Evolutionary conservation across 1,284 basidiomycete species (phyloP).

Genomic region (Apiotrichum montevideense): DNA sequence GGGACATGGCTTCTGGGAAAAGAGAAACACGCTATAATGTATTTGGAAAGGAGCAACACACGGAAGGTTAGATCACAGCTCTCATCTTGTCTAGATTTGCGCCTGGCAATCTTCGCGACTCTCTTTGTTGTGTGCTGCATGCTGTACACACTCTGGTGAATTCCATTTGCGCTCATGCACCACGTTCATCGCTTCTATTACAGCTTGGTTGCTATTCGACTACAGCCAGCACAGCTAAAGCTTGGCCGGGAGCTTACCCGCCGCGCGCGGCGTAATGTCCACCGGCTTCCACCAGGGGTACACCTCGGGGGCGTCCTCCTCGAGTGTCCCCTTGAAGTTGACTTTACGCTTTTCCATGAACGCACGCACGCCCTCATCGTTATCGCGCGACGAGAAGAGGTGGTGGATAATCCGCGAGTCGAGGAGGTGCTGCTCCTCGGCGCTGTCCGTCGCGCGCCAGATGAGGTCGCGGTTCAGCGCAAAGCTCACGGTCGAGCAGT

Average conservation of each 20-base stretch:
- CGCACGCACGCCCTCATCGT: slow-evolving; percentile 14
- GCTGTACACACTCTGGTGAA: too few species aligned
- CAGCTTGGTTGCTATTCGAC: too few species aligned
- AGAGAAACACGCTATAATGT: too few species aligned
- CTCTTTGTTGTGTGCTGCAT: too few species aligned
- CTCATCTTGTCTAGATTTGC: too few species aligned
- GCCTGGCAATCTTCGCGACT: too few species aligned
- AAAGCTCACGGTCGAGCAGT: slow-evolving; percentile 8
- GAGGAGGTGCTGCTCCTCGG: slow-evolving; percentile 20
- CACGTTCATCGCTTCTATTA: too few species aligned
- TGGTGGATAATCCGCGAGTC: slow-evolving; percentile 12
- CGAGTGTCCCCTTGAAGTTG: slow-evolving; percentile 12
- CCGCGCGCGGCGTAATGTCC: neutral
- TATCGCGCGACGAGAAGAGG: slow-evolving; percentile 6
- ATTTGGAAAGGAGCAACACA: too few species aligned
- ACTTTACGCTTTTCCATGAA: slow-evolving; percentile 14
- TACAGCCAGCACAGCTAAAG: neutral
- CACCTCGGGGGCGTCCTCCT: slow-evolving; percentile 2
- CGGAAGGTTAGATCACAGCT: too few species aligned
- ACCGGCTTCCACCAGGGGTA: slow-evolving; percentile 16
- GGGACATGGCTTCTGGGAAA: too few species aligned
- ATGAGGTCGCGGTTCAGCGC: slow-evolving; percentile 14
- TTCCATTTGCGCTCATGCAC: too few species aligned
- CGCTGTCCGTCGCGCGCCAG: slow-evolving; percentile 4
- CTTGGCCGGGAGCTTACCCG: neutral